phyloP scores from a whole-genome alignment of 371 early-diverging fungal genomes.

The Mycotypha africana region DNA sequence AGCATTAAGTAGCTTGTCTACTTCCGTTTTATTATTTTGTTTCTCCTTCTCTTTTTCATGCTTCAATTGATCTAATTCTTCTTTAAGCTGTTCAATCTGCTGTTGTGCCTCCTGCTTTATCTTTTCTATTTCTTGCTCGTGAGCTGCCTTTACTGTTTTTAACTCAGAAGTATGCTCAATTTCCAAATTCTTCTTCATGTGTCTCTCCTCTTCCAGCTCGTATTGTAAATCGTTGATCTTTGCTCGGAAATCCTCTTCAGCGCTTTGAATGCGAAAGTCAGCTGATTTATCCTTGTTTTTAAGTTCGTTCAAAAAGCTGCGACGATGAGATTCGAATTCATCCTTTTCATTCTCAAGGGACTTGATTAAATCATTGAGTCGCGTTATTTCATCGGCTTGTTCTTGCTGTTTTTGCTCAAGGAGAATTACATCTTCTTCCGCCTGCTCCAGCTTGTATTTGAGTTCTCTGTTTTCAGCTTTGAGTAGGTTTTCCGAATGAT shows the following conservation, averaged over 20 bases:
- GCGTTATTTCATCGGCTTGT: constrained; percentile 2
- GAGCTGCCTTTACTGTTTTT: constrained; percentile 1
- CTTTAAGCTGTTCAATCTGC: background rate
- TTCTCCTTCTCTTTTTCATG: background rate
- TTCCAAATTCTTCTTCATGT: constrained; percentile 12
- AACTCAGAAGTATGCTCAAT: constrained; percentile 12
- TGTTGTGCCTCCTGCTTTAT: background rate
- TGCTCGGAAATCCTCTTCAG: constrained; percentile 35
- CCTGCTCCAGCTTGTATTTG: background rate
- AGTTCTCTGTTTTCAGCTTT: background rate
- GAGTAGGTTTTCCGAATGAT: background rate
- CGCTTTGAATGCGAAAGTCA: constrained; percentile 37
- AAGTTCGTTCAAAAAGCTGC: constrained; percentile 37
- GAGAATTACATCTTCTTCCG: constrained; percentile 1
- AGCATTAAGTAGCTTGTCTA: constrained; percentile 14
- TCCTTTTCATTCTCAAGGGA: constrained; percentile 24
- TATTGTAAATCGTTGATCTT: constrained; percentile 22
- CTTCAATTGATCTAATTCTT: background rate
- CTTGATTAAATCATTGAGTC: constrained; percentile 1
- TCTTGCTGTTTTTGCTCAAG: constrained; percentile 4
- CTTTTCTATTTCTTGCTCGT: background rate
- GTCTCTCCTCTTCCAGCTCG: constrained; percentile 14
- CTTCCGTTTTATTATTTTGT: background rate
- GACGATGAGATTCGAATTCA: constrained; percentile 29
- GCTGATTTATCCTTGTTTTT: constrained; percentile 42